Percentiles rank a stretch among this genome's conserved stretches.
Conservation (phyloP, 148 eudicot genomes). For the Drosera capensis region DNA sequence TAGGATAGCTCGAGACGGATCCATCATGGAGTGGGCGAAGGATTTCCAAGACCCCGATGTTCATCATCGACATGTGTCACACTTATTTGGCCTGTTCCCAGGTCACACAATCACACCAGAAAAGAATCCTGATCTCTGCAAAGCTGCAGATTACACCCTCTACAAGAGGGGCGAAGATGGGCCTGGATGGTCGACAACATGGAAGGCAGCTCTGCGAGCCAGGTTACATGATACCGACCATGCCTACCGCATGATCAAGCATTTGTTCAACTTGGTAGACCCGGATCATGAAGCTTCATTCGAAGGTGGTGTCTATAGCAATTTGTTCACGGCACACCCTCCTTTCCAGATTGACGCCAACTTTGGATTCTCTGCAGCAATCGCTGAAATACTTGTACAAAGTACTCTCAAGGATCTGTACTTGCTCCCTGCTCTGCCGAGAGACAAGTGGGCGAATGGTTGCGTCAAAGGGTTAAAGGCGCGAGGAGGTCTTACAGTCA, state of each 20-base stretch:
- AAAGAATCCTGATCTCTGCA: constrained; percentile 57
- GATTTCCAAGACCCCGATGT: constrained; percentile 67
- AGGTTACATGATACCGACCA: constrained; percentile 46
- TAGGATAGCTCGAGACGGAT: constrained; percentile 51
- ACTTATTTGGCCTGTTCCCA: constrained; percentile 72
- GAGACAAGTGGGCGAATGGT: constrained; percentile 67
- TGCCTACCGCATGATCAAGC: constrained; percentile 72
- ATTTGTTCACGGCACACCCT: constrained; percentile 76
- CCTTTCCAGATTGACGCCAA: constrained; percentile 92
- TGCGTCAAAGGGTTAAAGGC: constrained; percentile 82
- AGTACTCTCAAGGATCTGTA: constrained; percentile 61
- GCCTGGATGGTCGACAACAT: constrained; percentile 85
- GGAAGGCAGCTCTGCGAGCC: constrained; percentile 79
- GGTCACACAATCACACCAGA: constrained; percentile 62
- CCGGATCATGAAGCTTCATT: constrained; percentile 39
- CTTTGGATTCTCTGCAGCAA: constrained; percentile 73
- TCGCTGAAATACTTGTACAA: constrained; percentile 89
- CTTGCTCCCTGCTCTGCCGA: constrained; percentile 77
- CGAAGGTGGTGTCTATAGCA: constrained; percentile 82
- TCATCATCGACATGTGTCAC: constrained; percentile 75
- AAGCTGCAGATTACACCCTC: constrained; percentile 57
- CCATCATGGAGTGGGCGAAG: constrained; percentile 80
- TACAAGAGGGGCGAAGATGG: constrained; percentile 72
- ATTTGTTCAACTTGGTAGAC: constrained; percentile 60
- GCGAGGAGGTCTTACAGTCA: constrained; percentile 56